These are phyloP conservation scores for Boletus rubropictus DNA, from an alignment of 768 basidiomycete genomes.

Conservation along the genomic window DNA sequence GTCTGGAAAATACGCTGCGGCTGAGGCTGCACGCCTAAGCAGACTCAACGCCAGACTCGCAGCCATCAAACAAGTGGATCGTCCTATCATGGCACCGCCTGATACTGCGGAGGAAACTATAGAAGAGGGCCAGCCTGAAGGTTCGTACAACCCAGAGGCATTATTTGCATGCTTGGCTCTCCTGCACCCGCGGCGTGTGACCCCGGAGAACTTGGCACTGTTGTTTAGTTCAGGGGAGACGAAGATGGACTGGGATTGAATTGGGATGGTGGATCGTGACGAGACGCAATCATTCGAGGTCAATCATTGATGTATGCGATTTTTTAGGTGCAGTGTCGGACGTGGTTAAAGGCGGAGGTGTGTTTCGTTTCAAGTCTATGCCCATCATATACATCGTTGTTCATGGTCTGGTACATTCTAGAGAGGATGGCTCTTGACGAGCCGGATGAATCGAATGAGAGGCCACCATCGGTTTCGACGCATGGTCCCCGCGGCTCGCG, in stretches of 20 bases:
- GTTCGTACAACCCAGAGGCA: slow-evolving; percentile 45
- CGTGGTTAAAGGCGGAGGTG: slow-evolving; percentile 17
- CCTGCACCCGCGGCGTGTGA: slow-evolving; percentile 47
- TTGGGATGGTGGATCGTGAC: background rate
- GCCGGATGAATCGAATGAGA: slow-evolving; percentile 20
- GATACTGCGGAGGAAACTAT: slow-evolving; percentile 30
- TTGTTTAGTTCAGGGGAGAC: slow-evolving; percentile 1
- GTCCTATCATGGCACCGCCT: slow-evolving; percentile 20
- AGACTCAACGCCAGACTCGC: slow-evolving; percentile 66
- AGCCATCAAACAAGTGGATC: slow-evolving; percentile 37
- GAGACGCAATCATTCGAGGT: background rate
- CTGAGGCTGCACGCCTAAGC: slow-evolving; percentile 70
- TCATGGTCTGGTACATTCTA: slow-evolving; percentile 14
- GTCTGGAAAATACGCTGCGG: slow-evolving; percentile 66
- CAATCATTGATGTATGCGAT: slow-evolving; percentile 13
- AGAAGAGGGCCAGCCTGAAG: slow-evolving; percentile 36
- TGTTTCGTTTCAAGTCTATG: slow-evolving; percentile 1
- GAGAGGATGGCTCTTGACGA: slow-evolving; percentile 55
- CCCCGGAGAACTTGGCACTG: slow-evolving; percentile 35
- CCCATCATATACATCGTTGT: background rate
- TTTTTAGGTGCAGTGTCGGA: slow-evolving; percentile 17
- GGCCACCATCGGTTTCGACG: slow-evolving; percentile 55
- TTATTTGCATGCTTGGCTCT: slow-evolving; percentile 45
- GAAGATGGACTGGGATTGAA: background rate
- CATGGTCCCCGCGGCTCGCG: slow-evolving; percentile 75